These are phyloP conservation scores for Fusarium dimerum DNA, from an alignment of 2,329 filamentous ascomycete genomes.

Conservation along the genomic window DNA sequence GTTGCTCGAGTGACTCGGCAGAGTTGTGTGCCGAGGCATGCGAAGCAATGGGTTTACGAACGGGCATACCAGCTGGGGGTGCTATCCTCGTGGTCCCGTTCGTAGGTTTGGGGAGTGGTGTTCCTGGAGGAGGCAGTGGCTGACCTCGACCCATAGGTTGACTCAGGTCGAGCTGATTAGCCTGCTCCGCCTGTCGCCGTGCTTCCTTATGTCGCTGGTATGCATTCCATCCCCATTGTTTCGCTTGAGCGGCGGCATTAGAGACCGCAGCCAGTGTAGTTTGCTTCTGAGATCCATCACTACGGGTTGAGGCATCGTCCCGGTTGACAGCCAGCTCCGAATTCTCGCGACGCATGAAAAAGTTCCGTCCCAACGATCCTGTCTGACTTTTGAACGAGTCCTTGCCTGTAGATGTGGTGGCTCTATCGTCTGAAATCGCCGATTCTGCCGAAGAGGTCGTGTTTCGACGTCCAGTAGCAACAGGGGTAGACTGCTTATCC, in stretches of 20 bases:
- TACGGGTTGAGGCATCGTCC: constrained; percentile 35
- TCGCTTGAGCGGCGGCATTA: constrained; percentile 56
- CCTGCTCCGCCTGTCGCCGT: constrained; percentile 35
- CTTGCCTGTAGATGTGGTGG: constrained; percentile 33
- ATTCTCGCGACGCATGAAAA: constrained; percentile 43
- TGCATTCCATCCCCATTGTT: constrained; percentile 61
- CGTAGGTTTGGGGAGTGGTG: constrained; percentile 69
- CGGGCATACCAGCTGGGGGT: constrained; percentile 55
- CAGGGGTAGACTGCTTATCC: constrained; percentile 29
- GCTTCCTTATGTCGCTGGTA: constrained; percentile 52
- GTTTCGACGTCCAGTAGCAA: constrained; percentile 35
- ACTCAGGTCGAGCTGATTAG: constrained; percentile 45
- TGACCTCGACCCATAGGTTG: constrained; percentile 82
- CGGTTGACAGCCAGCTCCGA: constrained; percentile 36
- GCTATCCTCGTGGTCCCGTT: constrained; percentile 61
- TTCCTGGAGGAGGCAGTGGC: constrained; percentile 78
- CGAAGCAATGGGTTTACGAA: constrained; percentile 62
- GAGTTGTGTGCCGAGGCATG: constrained; percentile 27
- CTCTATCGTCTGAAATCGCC: constrained; percentile 23
- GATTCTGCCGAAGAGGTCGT: constrained; percentile 41
- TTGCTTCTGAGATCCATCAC: constrained; percentile 42
- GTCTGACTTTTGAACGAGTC: constrained; percentile 44
- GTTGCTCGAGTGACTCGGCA: constrained; percentile 26
- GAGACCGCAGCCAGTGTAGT: constrained; percentile 56
- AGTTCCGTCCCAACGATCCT: constrained; percentile 39